Base-by-base conservation (phyloP, 2,329 filamentous ascomycete genomes). In the Penicillium sp. region DNA sequence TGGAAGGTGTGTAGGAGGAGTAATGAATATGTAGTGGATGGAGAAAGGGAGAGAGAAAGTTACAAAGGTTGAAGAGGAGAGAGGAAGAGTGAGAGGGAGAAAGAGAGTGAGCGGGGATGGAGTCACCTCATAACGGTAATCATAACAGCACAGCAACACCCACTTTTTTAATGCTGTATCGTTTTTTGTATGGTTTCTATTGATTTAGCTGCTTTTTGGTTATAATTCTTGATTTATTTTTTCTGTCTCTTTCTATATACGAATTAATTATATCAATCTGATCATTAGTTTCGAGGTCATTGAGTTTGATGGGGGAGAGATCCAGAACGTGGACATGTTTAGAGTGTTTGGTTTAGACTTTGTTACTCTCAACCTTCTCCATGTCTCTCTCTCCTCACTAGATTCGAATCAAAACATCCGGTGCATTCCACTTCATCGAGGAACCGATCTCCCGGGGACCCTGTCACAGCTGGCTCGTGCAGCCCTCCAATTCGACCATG, bases 401-500 rank as follows among this genome's bases (percentile, higher is more conserved):
- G 7, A 53, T 16, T 26, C 41, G 10, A 19, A 26, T 39, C 27
- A 48, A 16, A 49, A 39, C 56, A 59, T 64, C 62, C 59, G 63
- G 63, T 63, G 62, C 60, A 65, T 65, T 66, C 63, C 63, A 58
- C 56, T 27, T 54, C 47, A 52, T 31, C 53, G 59, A 65, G 59
- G 59, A 63, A 65, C 61, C 58, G 61, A 64, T 62, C 46, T 51
- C 43, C 54, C 52, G 52, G 55, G 55, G 53, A 52, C 57, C 61
- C 52, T 63, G 54, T 62, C 58, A 64, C 64, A 57, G 57, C 57
- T 58, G 51, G 56, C 57, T 61, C 52, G 48, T 63, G 52, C 64
- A 53, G 53, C 51, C 13, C 56, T 60, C 48, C 59, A 66, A 64
- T 63, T 63, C 63, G 58, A 49, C 61, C 55, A 51, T 52, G 22